phyloP scores from a whole-genome alignment of 805 yeast genomes.

The Huiozyma naganishii region DNA sequence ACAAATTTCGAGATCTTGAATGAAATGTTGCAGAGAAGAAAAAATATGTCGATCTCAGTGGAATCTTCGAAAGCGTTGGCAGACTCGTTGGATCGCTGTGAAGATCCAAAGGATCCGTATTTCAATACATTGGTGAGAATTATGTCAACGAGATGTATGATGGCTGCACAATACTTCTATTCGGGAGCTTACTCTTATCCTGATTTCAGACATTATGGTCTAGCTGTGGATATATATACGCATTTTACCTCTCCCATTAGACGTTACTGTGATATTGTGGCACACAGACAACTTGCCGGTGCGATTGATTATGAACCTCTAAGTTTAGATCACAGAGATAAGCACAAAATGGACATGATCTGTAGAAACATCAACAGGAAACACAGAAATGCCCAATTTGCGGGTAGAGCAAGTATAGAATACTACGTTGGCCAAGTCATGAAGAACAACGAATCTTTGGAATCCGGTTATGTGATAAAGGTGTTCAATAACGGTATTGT shows the following conservation, averaged over 20 bases:
- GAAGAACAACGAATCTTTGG: slow-evolving; percentile 68
- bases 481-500: slow-evolving; percentile 93
- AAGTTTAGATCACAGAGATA: slow-evolving; percentile 76
- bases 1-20: slow-evolving; percentile 83
- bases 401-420: slow-evolving; percentile 96
- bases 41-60: slow-evolving; percentile 61
- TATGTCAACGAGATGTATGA: slow-evolving; percentile 98
- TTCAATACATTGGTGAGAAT: slow-evolving; percentile 90
- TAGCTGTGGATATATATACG: slow-evolving; percentile 94
- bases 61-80: slow-evolving; percentile 88
- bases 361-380: slow-evolving; percentile 84
- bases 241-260: slow-evolving; percentile 98
- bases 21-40: slow-evolving; percentile 77
- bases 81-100: slow-evolving; percentile 83
- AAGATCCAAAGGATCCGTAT: slow-evolving; percentile 73
- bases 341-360: slow-evolving; percentile 77
- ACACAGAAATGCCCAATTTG: slow-evolving; percentile 97
- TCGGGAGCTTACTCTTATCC: slow-evolving; percentile 83
- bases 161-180: slow-evolving; percentile 96
- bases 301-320: slow-evolving; percentile 89
- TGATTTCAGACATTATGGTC: slow-evolving; percentile 92
- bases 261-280: slow-evolving; percentile 95
- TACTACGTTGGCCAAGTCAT: slow-evolving; percentile 97
- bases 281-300: slow-evolving; percentile 96
- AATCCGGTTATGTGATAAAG: slow-evolving; percentile 85